These are phyloP conservation scores for Candida manassasensis DNA, from an alignment of 805 yeast species.

Conservation along the genomic window DNA sequence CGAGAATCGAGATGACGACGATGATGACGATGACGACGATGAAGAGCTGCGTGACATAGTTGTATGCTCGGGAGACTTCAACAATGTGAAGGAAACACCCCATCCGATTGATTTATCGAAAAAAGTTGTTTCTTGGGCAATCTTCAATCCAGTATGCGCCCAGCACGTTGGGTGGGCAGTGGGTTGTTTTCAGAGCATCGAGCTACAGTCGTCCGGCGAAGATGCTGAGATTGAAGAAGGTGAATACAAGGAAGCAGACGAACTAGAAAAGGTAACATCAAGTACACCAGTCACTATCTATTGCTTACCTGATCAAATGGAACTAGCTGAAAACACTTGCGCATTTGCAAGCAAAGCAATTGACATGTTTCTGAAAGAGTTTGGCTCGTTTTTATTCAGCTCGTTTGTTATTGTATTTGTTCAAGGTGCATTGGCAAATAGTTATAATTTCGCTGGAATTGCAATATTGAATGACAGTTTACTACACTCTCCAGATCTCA, in stretches of 20 bases:
- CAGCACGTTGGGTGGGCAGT: constrained; percentile 95
- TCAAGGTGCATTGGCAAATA: constrained; percentile 44
- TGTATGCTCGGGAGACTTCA: constrained; percentile 69
- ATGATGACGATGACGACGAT: constrained; percentile 41
- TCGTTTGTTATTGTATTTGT: constrained; percentile 77
- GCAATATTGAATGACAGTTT: constrained; percentile 56
- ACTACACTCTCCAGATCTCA: constrained; percentile 64
- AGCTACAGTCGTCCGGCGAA: constrained; percentile 42
- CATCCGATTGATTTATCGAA: constrained; percentile 73
- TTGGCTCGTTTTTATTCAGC: constrained; percentile 89
- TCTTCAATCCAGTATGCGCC: constrained; percentile 83
- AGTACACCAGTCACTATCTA: constrained; percentile 49
- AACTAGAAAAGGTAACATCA: constrained; percentile 25
- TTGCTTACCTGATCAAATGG: constrained; percentile 54
- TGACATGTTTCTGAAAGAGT: constrained; percentile 80
- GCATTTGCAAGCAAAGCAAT: constrained; percentile 72
- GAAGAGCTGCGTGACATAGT: constrained; percentile 47
- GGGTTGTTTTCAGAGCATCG: constrained; percentile 74
- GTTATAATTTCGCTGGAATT: constrained; percentile 69
- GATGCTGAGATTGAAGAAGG: constrained; percentile 31
- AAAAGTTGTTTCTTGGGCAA: constrained; percentile 66
- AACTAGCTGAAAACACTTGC: constrained; percentile 64
- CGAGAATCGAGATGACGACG: constrained; percentile 40
- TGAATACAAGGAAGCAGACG: constrained; percentile 9
- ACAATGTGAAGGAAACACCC: constrained; percentile 61